A percentile compares a stretch with the other conserved stretches of the same genome.
Conservation (phyloP, 108 stramenopile genomes). For the Fistulifera pelliculosa region DNA sequence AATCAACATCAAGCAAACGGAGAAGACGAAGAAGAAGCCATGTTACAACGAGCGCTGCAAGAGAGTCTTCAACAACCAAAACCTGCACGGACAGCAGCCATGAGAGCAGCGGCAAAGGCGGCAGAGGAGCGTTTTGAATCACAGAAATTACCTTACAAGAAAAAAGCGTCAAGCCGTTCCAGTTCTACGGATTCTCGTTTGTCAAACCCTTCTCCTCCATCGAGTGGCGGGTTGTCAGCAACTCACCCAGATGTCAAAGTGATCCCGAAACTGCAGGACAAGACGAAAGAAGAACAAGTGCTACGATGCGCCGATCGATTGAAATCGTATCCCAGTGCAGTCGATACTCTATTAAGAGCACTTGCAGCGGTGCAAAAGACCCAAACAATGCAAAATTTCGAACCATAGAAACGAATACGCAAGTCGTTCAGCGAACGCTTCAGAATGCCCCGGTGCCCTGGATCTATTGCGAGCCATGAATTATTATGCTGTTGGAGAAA, state of each 20-base stretch:
- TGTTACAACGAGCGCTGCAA: conserved; percentile 21
- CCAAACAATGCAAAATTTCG: conserved; percentile 52
- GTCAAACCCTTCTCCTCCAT: neutral
- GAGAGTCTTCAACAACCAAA: conserved; percentile 15
- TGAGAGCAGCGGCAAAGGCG: conserved; percentile 35
- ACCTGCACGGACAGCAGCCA: conserved; percentile 24
- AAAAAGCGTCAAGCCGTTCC: conserved; percentile 7
- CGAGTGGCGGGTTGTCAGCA: neutral
- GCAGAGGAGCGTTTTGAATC: conserved; percentile 20
- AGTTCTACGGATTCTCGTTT: neutral
- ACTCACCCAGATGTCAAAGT: conserved; percentile 60
- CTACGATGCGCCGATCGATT: conserved; percentile 61
- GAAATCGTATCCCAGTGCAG: conserved; percentile 52
- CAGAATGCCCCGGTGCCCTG: conserved; percentile 59
- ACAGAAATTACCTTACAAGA: neutral
- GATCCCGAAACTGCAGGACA: conserved; percentile 56
- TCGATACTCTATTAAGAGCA: conserved; percentile 61
- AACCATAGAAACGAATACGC: conserved; percentile 46
- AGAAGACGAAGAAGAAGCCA: conserved; percentile 21
- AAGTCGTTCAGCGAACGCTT: conserved; percentile 42
- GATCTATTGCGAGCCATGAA: conserved; percentile 71
- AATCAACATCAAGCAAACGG: conserved; percentile 12
- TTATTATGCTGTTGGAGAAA: conserved; percentile 26
- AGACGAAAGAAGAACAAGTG: conserved; percentile 72
- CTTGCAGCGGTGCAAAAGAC: conserved; percentile 37